These are phyloP conservation scores for Apiotrichum gracile DNA, from an alignment of 1,284 basidiomycete species.

Conservation along the genomic window DNA sequence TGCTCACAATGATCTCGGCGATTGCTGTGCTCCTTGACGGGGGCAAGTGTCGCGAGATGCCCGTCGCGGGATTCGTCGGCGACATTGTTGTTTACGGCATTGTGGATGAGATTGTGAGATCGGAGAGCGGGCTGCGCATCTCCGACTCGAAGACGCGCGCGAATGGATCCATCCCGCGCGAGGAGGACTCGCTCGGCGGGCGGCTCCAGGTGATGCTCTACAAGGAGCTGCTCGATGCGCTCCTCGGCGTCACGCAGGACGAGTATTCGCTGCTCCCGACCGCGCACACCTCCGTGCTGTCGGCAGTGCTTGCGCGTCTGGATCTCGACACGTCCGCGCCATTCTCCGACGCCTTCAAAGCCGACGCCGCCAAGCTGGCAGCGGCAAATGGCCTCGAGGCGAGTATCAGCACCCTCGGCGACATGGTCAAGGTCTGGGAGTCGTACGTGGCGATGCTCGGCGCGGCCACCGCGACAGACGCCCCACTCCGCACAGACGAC, in stretches of 20 bases:
- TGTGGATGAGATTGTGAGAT: constrained; percentile 54
- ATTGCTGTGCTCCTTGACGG: constrained; percentile 52
- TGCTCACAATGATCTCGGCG: constrained; percentile 60
- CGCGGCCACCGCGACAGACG: constrained; percentile 18
- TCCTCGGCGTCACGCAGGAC: constrained; percentile 17
- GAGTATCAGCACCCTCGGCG: constrained; percentile 31
- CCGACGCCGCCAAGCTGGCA: constrained; percentile 51
- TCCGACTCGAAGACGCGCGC: constrained; percentile 72
- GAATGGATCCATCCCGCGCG: constrained; percentile 54
- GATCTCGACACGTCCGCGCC: constrained; percentile 49
- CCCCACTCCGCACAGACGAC: constrained; percentile 31
- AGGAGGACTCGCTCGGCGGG: constrained; percentile 59
- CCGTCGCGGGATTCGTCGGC: constrained; percentile 62
- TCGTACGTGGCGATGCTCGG: constrained; percentile 37
- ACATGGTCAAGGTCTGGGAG: constrained; percentile 35
- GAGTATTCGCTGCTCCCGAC: neutral
- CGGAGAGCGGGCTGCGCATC: constrained; percentile 50
- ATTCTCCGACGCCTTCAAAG: constrained; percentile 58
- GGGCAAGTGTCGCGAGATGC: constrained; percentile 61
- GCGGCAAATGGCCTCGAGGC: constrained; percentile 36
- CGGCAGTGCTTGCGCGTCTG: constrained; percentile 52
- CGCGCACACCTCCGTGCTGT: neutral
- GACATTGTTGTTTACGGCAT: constrained; percentile 58
- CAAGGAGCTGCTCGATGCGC: constrained; percentile 59
- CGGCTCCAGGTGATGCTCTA: constrained; percentile 81